These are phyloP conservation scores for Cryoendolithus antarcticus DNA, from an alignment of 2,329 filamentous ascomycete genomes.

Conservation along the genomic window DNA sequence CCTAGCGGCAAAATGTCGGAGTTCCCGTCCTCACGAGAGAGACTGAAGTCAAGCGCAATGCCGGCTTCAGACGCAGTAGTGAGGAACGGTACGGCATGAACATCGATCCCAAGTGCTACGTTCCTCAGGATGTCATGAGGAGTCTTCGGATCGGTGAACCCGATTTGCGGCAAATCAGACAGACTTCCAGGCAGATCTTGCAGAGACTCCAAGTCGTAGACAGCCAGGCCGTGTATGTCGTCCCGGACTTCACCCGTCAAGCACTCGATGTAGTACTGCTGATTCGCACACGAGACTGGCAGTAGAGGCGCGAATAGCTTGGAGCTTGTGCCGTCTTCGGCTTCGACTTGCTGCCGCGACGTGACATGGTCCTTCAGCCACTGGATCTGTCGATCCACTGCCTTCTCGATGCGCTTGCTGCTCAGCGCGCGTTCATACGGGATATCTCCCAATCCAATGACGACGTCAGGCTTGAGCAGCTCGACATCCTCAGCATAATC, in stretches of 20 bases:
- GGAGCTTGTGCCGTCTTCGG: slow-evolving; percentile 17
- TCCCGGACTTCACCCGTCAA: slow-evolving; percentile 52
- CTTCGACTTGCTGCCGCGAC: slow-evolving; percentile 2
- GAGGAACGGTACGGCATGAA: slow-evolving; percentile 68
- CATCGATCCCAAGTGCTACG: slow-evolving; percentile 62
- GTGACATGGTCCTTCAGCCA: slow-evolving; percentile 62
- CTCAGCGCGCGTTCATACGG: slow-evolving; percentile 40
- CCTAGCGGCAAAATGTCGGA: slow-evolving; percentile 44
- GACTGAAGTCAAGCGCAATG: slow-evolving; percentile 68
- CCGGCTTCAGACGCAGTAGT: slow-evolving; percentile 67
- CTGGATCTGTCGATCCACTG: slow-evolving; percentile 72
- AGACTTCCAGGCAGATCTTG: slow-evolving; percentile 53
- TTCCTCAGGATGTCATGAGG: slow-evolving; percentile 71
- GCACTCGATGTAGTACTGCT: slow-evolving; percentile 67
- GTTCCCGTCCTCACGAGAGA: slow-evolving; percentile 36
- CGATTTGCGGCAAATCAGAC: slow-evolving; percentile 55
- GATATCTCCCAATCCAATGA: slow-evolving; percentile 64
- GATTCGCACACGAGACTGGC: slow-evolving; percentile 60
- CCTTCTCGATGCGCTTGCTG: slow-evolving; percentile 62
- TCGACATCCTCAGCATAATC: slow-evolving; percentile 56
- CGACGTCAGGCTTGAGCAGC: slow-evolving; percentile 65
- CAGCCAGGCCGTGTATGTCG: slow-evolving; percentile 54
- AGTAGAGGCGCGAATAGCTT: slow-evolving; percentile 56
- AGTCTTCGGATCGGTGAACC: slow-evolving; percentile 54
- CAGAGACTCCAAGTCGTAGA: slow-evolving; percentile 66